phyloP scores from a whole-genome alignment of 306 rosid species.

The Oxytropis ochrocephala region DNA sequence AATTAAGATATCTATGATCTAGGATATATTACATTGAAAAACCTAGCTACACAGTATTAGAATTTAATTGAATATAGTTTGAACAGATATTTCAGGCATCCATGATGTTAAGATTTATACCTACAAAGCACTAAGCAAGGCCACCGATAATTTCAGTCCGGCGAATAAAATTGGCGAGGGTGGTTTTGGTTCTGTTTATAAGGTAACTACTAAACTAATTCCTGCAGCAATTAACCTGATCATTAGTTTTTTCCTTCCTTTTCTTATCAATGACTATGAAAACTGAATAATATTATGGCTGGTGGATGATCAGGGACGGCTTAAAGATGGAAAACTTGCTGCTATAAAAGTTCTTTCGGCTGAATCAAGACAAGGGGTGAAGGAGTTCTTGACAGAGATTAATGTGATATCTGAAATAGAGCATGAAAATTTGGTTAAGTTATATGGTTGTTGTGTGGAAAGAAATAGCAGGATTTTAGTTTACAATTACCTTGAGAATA shows the following conservation, averaged over 20 bases:
- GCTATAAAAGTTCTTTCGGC: slow-evolving; percentile 94
- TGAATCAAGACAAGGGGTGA: slow-evolving; percentile 87
- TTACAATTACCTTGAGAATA: slow-evolving; percentile 93
- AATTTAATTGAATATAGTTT: slow-evolving; percentile 13
- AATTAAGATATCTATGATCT: slow-evolving; percentile 12
- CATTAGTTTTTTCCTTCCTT: slow-evolving; percentile 6
- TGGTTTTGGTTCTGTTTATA: slow-evolving; percentile 92
- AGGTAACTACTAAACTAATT: slow-evolving; percentile 44
- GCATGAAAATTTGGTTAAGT: slow-evolving; percentile 87
- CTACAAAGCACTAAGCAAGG: slow-evolving; percentile 60
- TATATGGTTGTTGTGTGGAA: slow-evolving; percentile 89
- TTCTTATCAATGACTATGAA: slow-evolving; percentile 9
- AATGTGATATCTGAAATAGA: slow-evolving; percentile 71
- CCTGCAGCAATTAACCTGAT: not conserved
- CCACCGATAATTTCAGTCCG: slow-evolving; percentile 65
- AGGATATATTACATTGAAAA: not conserved
- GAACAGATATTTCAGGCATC: slow-evolving; percentile 56
- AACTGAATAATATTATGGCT: slow-evolving; percentile 5
- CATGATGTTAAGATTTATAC: slow-evolving; percentile 55
- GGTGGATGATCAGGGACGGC: slow-evolving; percentile 60
- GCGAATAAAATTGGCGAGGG: slow-evolving; percentile 94
- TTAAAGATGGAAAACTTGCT: slow-evolving; percentile 74
- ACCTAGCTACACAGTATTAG: not conserved
- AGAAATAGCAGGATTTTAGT: slow-evolving; percentile 67
- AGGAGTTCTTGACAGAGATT: slow-evolving; percentile 92